Conservation (phyloP, 2,329 filamentous ascomycete genomes). For the Plenodomus tracheiphilus region DNA sequence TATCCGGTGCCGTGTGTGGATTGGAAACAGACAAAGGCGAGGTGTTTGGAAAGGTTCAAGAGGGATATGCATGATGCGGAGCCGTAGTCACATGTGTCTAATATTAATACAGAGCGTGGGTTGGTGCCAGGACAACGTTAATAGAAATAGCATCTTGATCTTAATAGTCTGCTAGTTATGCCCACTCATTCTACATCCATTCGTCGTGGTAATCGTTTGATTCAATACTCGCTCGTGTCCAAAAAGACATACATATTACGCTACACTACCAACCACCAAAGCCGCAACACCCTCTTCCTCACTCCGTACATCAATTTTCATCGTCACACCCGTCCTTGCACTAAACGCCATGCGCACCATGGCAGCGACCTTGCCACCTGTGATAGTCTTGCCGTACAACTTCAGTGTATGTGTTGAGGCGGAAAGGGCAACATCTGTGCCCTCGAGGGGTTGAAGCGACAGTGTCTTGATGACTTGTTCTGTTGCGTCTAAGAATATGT, state of each 20-base stretch:
- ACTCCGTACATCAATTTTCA: constrained; percentile 88
- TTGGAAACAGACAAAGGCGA: constrained; percentile 48
- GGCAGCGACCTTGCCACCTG: constrained; percentile 84
- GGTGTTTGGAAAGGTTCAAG: constrained; percentile 51
- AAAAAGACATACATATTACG: too few species aligned
- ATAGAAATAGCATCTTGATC: too few species aligned
- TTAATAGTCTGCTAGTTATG: too few species aligned
- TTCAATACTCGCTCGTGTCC: too few species aligned
- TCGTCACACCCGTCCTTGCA: constrained; percentile 89
- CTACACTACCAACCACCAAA: constrained; percentile 81
- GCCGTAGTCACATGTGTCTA: background rate
- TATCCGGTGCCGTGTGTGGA: constrained; percentile 53
- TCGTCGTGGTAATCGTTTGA: too few species aligned
- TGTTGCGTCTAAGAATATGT: constrained; percentile 71
- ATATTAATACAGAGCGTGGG: too few species aligned
- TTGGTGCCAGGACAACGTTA: too few species aligned
- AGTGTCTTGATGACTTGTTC: constrained; percentile 85
- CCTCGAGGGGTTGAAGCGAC: constrained; percentile 90
- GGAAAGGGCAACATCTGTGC: constrained; percentile 86
- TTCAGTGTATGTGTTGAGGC: constrained; percentile 93
- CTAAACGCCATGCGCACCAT: constrained; percentile 92
- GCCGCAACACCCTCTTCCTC: constrained; percentile 91
- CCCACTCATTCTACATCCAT: too few species aligned
- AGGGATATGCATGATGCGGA: constrained; percentile 47
- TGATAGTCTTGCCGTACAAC: constrained; percentile 92